Conservation (phyloP, 2,329 filamentous ascomycete genomes). For the Orbilia quercus region DNA sequence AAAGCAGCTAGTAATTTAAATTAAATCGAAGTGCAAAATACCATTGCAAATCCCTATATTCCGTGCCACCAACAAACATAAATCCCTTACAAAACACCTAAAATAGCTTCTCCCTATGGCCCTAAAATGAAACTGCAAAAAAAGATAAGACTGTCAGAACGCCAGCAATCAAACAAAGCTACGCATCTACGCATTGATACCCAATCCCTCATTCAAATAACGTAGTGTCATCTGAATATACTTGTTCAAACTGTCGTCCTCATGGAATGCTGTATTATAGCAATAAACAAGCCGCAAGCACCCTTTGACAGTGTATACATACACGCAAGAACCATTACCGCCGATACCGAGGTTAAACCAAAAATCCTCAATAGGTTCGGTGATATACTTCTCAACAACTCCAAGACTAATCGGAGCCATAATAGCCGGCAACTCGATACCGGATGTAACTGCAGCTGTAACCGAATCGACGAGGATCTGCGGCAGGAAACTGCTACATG, state of each 20-base stretch:
- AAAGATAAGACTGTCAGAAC: too few relatives aligned
- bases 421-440: background rate
- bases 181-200: too few relatives aligned
- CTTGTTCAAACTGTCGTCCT: background rate
- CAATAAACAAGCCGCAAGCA: conserved; percentile 20
- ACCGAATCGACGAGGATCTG: background rate
- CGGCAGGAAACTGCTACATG: background rate
- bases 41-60: too few relatives aligned
- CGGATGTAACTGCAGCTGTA: background rate
- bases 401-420: conserved; percentile 1
- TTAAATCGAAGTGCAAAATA: too few relatives aligned
- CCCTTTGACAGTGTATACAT: conserved; percentile 15
- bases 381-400: conserved; percentile 28
- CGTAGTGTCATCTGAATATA: background rate
- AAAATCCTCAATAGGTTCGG: conserved; percentile 23
- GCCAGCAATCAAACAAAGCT: too few relatives aligned
- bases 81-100: too few relatives aligned
- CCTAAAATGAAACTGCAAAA: too few relatives aligned
- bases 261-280: conserved; percentile 10
- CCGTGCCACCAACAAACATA: too few relatives aligned
- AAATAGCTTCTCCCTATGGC: too few relatives aligned
- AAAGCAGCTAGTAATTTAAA: too few relatives aligned
- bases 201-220: background rate
- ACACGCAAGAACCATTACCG: background rate
- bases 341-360: conserved; percentile 16